Percentiles rank a stretch among this genome's conserved stretches.
Evolutionary conservation across 139 green algal genomes (phyloP).

Genomic region (Bryopsis sp.): DNA sequence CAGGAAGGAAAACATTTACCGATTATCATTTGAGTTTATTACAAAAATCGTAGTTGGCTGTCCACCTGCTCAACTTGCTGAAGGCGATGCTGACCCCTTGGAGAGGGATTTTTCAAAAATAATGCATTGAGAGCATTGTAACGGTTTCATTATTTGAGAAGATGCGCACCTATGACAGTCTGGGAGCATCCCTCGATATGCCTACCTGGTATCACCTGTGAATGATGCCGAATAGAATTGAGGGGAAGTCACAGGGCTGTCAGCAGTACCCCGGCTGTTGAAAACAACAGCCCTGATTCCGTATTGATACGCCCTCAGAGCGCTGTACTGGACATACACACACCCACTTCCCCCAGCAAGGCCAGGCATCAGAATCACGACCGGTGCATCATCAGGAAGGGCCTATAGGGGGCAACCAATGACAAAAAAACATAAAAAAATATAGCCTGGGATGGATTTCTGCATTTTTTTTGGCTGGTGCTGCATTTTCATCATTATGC

Average conservation of each 20-base stretch:
- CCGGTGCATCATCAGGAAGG: conserved; percentile 40
- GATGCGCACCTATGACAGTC: neutral
- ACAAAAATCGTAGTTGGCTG: neutral
- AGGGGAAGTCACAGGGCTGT: conserved; percentile 74
- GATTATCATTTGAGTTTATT: neutral
- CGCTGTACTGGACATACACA: conserved; percentile 23
- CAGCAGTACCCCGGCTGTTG: conserved; percentile 79
- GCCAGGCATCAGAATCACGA: conserved; percentile 64
- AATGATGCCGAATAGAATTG: conserved; percentile 94
- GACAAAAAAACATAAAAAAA: too few species aligned
- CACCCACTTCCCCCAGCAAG: conserved; percentile 69
- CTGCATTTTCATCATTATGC: too few species aligned
- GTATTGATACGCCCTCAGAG: neutral
- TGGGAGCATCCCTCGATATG: neutral
- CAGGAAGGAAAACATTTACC: neutral
- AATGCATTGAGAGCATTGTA: neutral
- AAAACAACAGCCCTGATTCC: conserved; percentile 67
- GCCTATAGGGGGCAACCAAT: too few species aligned
- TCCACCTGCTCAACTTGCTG: neutral
- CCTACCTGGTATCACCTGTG: conserved; percentile 71
- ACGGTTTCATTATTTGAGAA: neutral
- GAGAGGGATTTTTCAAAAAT: neutral
- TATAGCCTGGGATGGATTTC: too few species aligned
- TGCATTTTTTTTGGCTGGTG: too few species aligned
- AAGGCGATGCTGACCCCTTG: neutral